Percentiles rank a stretch among this genome's conserved stretches.
Conservation (phyloP, 2,329 filamentous ascomycete species). For the Exophiala alcalophila region DNA sequence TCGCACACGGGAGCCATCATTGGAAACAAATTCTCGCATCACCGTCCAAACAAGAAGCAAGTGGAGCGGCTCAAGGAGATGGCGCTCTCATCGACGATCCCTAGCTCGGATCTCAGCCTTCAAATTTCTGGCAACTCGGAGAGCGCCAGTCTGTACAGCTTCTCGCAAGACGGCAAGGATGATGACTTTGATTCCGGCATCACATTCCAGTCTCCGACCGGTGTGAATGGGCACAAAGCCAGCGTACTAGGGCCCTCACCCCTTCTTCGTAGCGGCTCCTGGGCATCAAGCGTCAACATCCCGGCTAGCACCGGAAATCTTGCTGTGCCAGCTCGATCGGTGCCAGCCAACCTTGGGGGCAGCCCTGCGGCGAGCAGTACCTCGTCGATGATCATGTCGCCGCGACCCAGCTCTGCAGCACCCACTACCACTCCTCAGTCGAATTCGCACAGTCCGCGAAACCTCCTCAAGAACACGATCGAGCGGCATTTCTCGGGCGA, state of each 20-base stretch:
- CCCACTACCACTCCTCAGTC: background rate
- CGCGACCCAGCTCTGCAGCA: background rate
- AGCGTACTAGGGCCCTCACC: slow-evolving; percentile 15
- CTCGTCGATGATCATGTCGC: slow-evolving; percentile 1
- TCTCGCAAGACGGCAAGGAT: slow-evolving; percentile 25
- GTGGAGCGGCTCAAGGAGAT: slow-evolving; percentile 77
- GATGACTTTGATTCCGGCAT: slow-evolving; percentile 26
- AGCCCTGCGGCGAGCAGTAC: slow-evolving; percentile 1
- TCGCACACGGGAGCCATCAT: slow-evolving; percentile 95
- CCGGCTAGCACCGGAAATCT: slow-evolving; percentile 1
- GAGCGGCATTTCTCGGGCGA: slow-evolving; percentile 26
- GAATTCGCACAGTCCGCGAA: slow-evolving; percentile 13
- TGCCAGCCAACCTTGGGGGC: background rate
- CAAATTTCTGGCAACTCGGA: slow-evolving; percentile 30
- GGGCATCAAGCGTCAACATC: slow-evolving; percentile 16
- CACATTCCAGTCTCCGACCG: slow-evolving; percentile 24
- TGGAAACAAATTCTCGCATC: slow-evolving; percentile 91
- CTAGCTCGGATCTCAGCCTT: slow-evolving; percentile 39
- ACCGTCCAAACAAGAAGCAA: slow-evolving; percentile 76
- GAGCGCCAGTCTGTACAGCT: slow-evolving; percentile 29
- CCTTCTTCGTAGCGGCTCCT: slow-evolving; percentile 18
- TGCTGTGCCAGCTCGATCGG: background rate
- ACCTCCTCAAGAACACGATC: slow-evolving; percentile 28
- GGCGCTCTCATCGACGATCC: slow-evolving; percentile 68
- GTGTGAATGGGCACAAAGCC: slow-evolving; percentile 15